phyloP scores from a whole-genome alignment of 1,139 yeast genomes.

The Suhomyces taliae region DNA sequence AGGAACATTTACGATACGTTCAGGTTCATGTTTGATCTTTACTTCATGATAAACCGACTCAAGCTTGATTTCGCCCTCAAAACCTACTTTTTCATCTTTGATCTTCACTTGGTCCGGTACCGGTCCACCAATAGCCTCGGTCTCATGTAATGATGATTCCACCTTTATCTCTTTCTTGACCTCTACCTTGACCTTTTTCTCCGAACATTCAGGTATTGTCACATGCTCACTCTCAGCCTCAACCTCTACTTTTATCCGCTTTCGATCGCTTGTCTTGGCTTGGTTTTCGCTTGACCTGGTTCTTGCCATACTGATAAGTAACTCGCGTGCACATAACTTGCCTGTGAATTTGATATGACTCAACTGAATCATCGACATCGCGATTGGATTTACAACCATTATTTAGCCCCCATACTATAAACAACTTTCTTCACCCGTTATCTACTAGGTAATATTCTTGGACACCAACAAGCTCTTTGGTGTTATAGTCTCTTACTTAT shows the following conservation, averaged over 20 bases:
- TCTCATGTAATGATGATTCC: neutral
- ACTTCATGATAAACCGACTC: neutral
- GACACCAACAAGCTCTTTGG: no score
- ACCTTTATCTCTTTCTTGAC: no score
- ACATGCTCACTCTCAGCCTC: slow-evolving; percentile 2
- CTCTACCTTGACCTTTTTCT: neutral
- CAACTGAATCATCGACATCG: slow-evolving; percentile 5
- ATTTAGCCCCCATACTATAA: neutral
- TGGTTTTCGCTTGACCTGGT: neutral
- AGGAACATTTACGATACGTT: neutral
- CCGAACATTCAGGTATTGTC: neutral
- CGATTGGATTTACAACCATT: neutral
- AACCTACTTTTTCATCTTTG: slow-evolving; percentile 1
- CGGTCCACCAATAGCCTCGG: neutral
- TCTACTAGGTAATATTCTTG: no score
- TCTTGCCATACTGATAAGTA: neutral
- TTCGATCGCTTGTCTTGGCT: neutral
- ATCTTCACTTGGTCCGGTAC: neutral
- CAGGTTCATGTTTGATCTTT: neutral
- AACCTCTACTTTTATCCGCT: neutral
- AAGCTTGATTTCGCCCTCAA: slow-evolving; percentile 1
- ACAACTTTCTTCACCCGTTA: neutral
- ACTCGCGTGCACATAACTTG: slow-evolving; percentile 8
- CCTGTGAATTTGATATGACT: slow-evolving; percentile 6
- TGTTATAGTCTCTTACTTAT: no score